phyloP scores from a whole-genome alignment of 2,329 filamentous ascomycete genomes.

The Ophiostoma ulmi region DNA sequence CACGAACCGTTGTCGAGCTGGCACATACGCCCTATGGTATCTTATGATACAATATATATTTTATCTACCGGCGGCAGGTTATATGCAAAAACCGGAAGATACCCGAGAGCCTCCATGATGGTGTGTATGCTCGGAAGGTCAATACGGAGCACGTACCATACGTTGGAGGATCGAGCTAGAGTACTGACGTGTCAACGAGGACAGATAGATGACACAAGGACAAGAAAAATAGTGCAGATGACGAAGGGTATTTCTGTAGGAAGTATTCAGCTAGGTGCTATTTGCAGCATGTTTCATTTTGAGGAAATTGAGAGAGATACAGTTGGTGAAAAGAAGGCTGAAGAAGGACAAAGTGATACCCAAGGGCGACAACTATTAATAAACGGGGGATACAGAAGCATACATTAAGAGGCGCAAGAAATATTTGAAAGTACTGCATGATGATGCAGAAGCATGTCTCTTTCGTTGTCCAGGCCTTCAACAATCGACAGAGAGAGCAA shows the following conservation, averaged over 20 bases:
- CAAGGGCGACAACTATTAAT: background rate
- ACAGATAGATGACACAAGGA: background rate
- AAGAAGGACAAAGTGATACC: background rate
- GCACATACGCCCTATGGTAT: background rate
- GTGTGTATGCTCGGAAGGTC: background rate
- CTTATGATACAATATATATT: background rate
- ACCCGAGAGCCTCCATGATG: background rate
- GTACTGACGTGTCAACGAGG: background rate
- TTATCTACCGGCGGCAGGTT: background rate
- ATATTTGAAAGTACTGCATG: conserved; percentile 2
- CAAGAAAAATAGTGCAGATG: background rate
- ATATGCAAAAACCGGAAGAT: background rate
- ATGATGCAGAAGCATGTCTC: conserved; percentile 2
- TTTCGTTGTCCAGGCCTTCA: background rate
- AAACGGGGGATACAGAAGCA: background rate
- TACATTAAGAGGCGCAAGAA: background rate
- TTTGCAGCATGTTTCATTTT: background rate
- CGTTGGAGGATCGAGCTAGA: background rate
- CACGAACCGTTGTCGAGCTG: background rate
- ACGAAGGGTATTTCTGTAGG: background rate
- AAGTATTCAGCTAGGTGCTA: background rate
- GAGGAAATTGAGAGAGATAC: background rate
- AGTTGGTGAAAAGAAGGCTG: background rate
- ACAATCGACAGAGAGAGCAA: background rate
- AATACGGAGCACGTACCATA: background rate